Conservation (phyloP, 306 rosid genomes). For the Ammopiptanthus mongolicus region DNA sequence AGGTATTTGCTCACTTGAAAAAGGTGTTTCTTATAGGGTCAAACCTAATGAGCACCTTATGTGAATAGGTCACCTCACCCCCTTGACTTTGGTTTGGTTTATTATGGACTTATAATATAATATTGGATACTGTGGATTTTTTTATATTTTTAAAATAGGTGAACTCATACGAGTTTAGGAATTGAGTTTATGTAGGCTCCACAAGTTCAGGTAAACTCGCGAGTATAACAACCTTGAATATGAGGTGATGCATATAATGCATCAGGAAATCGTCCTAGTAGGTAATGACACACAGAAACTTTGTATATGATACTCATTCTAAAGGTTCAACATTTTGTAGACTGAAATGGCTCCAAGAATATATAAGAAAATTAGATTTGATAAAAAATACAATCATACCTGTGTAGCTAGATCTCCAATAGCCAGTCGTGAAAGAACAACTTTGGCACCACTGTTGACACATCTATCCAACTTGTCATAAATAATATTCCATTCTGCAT, state of each 20-base stretch:
- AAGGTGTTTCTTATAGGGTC: neutral
- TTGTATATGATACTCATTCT: neutral
- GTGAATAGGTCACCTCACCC: no score
- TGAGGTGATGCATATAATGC: neutral
- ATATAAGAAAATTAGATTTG: neutral
- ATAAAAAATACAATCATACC: slow-evolving; percentile 36
- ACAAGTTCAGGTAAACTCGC: neutral
- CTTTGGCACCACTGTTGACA: slow-evolving; percentile 90
- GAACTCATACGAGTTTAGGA: neutral
- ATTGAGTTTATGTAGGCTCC: neutral
- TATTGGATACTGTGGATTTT: no score
- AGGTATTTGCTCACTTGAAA: neutral
- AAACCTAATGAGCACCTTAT: neutral
- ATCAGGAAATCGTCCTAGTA: neutral
- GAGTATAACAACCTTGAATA: neutral
- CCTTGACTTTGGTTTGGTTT: no score
- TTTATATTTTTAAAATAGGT: no score
- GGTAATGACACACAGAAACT: neutral
- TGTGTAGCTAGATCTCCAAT: slow-evolving; percentile 97
- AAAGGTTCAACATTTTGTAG: neutral
- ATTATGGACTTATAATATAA: no score
- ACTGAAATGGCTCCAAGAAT: slow-evolving; percentile 1
- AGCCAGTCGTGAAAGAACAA: slow-evolving; percentile 95
- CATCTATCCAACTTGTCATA: slow-evolving; percentile 96
- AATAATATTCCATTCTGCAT: slow-evolving; percentile 99